Base-by-base conservation (phyloP, 805 yeast genomes). In the Huiozyma sinensis region DNA sequence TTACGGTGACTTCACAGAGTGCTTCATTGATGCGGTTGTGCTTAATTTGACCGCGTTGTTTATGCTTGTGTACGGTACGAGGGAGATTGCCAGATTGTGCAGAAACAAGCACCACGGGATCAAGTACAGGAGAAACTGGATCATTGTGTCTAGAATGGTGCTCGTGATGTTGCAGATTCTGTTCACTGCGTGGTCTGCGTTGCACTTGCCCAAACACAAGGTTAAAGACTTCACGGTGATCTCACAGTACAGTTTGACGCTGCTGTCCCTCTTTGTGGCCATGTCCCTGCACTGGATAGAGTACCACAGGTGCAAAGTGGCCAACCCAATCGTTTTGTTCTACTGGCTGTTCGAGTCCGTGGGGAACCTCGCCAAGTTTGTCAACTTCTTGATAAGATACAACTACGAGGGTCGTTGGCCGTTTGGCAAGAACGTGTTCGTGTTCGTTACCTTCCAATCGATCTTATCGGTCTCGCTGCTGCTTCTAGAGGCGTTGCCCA, bases 271-370 rank as follows among this genome's bases (percentile, higher is more conserved):
- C 5, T 52, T 71, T 2, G 73, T 83, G 5, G 83, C 78, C 0
- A 58, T 74, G 12, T 63, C 66, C 4, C 62, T 87, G 33, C 82
- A 86, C 46, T 83, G 78, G 62, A 58, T 83, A 46, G 97, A 90
- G 59, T 81, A 78, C 55, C 75, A 72, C 61, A 77, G 83, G 58
- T 58, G 79, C 8, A 70, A 65, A 37, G 74, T 84, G 24, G 78
- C 96, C 1, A 76, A 73, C 51, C 81, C 90, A 1, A 68, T 76
- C 0, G 64, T 88, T 39, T 71, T 90, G 35, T 70, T 81, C 49
- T 90, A 76, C 63, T 90, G 95, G 95, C 65, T 83, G 39, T 68
- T 79, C 45, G 68, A 73, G 36, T 52, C 73, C 0, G 43, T 81
- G 6, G 66, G 77, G 33, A 74, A 75, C 24, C 44, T 66, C 8